Conservation (phyloP, 768 basidiomycete species). For the Nevesoporus exiguus region DNA sequence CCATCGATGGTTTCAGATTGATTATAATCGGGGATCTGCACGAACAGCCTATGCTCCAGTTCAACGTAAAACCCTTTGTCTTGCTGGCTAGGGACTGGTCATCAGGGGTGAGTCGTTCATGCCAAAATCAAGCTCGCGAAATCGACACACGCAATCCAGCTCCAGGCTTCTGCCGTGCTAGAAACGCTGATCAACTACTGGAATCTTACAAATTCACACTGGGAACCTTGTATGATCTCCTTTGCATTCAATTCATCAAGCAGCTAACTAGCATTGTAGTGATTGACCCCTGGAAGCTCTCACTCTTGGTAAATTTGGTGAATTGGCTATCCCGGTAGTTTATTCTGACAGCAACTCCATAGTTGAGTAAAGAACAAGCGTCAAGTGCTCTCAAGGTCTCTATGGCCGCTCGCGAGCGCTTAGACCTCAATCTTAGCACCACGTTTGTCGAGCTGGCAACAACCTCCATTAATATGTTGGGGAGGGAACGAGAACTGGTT, state of each 20-base stretch:
- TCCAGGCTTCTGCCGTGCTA: conserved; percentile 80
- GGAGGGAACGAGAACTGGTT: conserved; percentile 67
- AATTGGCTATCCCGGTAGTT: not conserved
- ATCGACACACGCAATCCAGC: conserved; percentile 39
- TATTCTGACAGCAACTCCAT: conserved; percentile 10
- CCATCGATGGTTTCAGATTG: conserved; percentile 88
- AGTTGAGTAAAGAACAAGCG: conserved; percentile 54
- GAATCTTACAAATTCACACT: conserved; percentile 96
- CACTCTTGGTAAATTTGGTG: conserved; percentile 49
- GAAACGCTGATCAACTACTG: conserved; percentile 88
- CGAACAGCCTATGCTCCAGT: conserved; percentile 90
- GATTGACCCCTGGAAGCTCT: conserved; percentile 95
- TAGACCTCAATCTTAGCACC: conserved; percentile 89
- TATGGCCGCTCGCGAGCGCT: conserved; percentile 72
- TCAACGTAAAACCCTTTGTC: conserved; percentile 82
- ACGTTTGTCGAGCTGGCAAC: conserved; percentile 85
- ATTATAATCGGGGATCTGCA: conserved; percentile 93
- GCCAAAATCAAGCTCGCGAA: not conserved
- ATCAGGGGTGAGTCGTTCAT: conserved; percentile 56
- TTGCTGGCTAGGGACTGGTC: conserved; percentile 92
- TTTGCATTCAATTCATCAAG: not conserved
- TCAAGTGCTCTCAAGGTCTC: conserved; percentile 54
- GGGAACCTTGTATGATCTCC: conserved; percentile 77
- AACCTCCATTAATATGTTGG: conserved; percentile 69
- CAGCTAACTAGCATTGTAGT: conserved; percentile 43